Base-by-base conservation (phyloP, 495 filamentous ascomycete genomes). In the Glutinoglossum americanum region DNA sequence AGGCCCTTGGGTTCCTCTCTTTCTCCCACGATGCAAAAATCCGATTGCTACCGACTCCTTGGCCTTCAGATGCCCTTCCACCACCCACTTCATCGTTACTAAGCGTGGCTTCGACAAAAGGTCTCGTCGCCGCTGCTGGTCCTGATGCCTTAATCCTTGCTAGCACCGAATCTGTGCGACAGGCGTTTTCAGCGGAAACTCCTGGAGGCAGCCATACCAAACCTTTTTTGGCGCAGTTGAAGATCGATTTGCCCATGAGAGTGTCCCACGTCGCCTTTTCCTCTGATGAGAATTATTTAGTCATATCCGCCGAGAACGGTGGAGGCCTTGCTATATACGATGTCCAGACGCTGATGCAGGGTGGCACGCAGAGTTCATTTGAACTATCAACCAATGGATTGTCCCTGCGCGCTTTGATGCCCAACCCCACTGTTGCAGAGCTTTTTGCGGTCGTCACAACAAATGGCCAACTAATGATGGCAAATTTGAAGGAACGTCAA, bases 231-330 rank as follows among this genome's bases (percentile, higher is more conserved):
- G 84, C 92, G 27, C 79, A 87, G 60, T 71, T 84, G 25, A 84
- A 74, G 39, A 72, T 97, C 13, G 71, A 81, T 6, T 70, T 94
- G 51, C 79, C 82, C 7, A 76, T 81, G 61, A 76, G 85, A 62
- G 77, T 94, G 48, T 90, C 87, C 5, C 93, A 99, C 67, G 74
- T 97, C 8, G 84, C 82, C 27, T 99, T 97, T 64, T 87, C 86
- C 0, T 78, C 84, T 51, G 82, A 87, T 62, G 93, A 95, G 65
- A 78, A 78, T 55, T 89, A 82, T 58, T 72, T 99, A 51, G 78
- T 95, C 23, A 70, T 97, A 15, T 84, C 85, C 6, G 88, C 86
- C 9, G 87, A 94, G 66, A 75, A 75, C 59, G 87, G 88, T 4
- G 80, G 87, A 28, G 87, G 88, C 10, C 71, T 99, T 39, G 84